Evolutionary conservation across 768 basidiomycete species (phyloP), one percentile per base, ranked within the genome.

Genomic region (Boletus vinaceobasis): DNA sequence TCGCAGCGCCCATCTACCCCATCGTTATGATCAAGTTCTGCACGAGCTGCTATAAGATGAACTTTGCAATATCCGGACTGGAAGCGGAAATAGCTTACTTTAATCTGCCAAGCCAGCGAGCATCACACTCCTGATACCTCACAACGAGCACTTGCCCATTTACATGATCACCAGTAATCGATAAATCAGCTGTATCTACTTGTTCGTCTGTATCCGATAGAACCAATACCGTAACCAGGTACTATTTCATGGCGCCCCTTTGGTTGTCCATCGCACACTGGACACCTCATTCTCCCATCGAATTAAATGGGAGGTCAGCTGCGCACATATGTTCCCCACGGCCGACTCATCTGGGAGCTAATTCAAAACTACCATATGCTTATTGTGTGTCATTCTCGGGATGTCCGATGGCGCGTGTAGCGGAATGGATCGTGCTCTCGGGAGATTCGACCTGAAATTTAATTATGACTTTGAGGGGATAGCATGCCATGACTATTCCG

Each of bases 11-110:
- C 89, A 91, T 66, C 72, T 90, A 72, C 88, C 90, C 21, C 85
- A 93, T 64, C 85, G 86, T 60, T 93, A 93, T 61, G 90, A 92
- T 64, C 77, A 78, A 54, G 84, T 84, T 32, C 66, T 92, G 44
- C 86, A 89, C 57, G 87, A 90, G 64, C 69, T 90, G 37, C 68
- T 87, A 35, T 87, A 44, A 50, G 65, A 74, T 39, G 19, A 35
- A 46, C 27, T 35, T 43, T 55, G 43, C 49, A 49, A 36, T 13
- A 35, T 46, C 33, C 35, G 38, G 45, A 50, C 47, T 6, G 29
- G 48, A 48, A 33, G 44, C 27, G 32, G 32, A 49, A 48, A 50
- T 38, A 26, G n/a, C 19, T 48, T 17, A 42, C 52, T 42, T 15
- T 49, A 10, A 37, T 38, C 7, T 38, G 19, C 4, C 38, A 17